A percentile compares a stretch with the other conserved stretches of the same genome.
Evolutionary conservation across 495 filamentous ascomycete genomes (phyloP).

Genomic region (Penicillium ochrochloron): DNA sequence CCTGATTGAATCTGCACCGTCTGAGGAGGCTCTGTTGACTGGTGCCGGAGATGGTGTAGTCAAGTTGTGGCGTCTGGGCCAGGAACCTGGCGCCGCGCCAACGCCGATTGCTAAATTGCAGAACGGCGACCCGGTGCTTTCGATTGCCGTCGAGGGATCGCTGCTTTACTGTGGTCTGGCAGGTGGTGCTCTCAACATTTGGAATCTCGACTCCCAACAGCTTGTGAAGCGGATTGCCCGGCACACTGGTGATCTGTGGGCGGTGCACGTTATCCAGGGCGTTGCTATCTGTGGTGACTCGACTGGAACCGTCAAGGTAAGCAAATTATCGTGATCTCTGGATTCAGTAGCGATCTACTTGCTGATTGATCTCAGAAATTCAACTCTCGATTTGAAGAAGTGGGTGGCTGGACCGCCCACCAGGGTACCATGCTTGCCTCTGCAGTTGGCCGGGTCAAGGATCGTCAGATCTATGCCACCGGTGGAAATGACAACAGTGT

Average conservation of each 20-base stretch:
- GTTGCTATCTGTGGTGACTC: conserved; percentile 83
- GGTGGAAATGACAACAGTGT: conserved; percentile 93
- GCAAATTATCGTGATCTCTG: neutral
- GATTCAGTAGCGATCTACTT: neutral
- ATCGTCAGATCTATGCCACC: conserved; percentile 80
- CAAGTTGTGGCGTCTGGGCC: conserved; percentile 80
- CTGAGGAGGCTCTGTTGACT: conserved; percentile 82
- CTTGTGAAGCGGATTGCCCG: conserved; percentile 81
- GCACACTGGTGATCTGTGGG: conserved; percentile 82
- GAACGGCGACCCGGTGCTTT: conserved; percentile 82
- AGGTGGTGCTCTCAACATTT: conserved; percentile 91
- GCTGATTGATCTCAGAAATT: conserved; percentile 62
- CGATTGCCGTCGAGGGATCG: conserved; percentile 80
- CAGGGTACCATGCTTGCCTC: conserved; percentile 88
- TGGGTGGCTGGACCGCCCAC: conserved; percentile 84
- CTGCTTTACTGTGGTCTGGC: conserved; percentile 89
- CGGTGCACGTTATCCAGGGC: conserved; percentile 79
- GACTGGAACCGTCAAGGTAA: conserved; percentile 79
- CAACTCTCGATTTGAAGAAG: conserved; percentile 84
- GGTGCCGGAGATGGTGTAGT: conserved; percentile 93
- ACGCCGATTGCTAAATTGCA: conserved; percentile 68
- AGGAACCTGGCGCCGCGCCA: conserved; percentile 50
- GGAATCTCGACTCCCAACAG: conserved; percentile 95
- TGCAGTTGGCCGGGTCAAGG: conserved; percentile 66
- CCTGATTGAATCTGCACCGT: conserved; percentile 61